Evolutionary conservation across 2,329 filamentous ascomycete species (phyloP).

Genomic region (Alternaria sp.): DNA sequence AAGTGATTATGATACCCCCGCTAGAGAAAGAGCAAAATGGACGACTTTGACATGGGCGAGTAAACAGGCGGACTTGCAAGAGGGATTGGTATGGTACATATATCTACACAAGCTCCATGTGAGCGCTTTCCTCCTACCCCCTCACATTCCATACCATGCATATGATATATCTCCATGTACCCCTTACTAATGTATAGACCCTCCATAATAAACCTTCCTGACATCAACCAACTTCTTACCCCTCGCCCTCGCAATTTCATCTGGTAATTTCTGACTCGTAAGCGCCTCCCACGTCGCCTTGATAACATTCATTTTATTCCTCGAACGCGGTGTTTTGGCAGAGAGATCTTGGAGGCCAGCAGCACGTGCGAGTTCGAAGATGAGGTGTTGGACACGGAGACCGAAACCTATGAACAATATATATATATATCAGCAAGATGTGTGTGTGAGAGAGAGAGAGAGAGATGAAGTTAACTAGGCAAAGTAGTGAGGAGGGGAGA

Average conservation of each 20-base stretch:
- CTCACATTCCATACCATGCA: conserved; percentile 8
- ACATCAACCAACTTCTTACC: conserved; percentile 97
- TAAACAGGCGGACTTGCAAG: neutral
- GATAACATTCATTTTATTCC: conserved; percentile 98
- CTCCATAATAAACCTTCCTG: conserved; percentile 95
- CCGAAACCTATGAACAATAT: conserved; percentile 75
- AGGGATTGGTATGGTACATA: conserved; percentile 10
- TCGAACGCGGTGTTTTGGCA: conserved; percentile 80
- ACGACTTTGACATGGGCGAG: neutral
- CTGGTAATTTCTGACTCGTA: conserved; percentile 82
- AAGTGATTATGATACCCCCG: conserved; percentile 14
- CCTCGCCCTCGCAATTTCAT: conserved; percentile 85
- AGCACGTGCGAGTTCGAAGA: conserved; percentile 92
- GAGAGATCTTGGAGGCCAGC: conserved; percentile 88
- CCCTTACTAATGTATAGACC: conserved; percentile 54
- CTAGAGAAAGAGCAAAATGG: neutral
- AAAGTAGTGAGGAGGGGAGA: neutral
- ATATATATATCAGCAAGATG: too few species aligned
- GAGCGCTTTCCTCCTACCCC: neutral
- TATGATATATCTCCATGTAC: conserved; percentile 22
- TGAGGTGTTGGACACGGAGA: conserved; percentile 86
- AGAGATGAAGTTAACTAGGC: neutral
- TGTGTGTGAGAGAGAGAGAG: too few species aligned
- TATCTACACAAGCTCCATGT: conserved; percentile 9
- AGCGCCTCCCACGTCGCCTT: conserved; percentile 89